A percentile compares a stretch with the other conserved stretches of the same genome.
These are phyloP conservation scores for Pugionium cornutum DNA, from an alignment of 345 rosid genomes.

Conservation along the genomic window DNA sequence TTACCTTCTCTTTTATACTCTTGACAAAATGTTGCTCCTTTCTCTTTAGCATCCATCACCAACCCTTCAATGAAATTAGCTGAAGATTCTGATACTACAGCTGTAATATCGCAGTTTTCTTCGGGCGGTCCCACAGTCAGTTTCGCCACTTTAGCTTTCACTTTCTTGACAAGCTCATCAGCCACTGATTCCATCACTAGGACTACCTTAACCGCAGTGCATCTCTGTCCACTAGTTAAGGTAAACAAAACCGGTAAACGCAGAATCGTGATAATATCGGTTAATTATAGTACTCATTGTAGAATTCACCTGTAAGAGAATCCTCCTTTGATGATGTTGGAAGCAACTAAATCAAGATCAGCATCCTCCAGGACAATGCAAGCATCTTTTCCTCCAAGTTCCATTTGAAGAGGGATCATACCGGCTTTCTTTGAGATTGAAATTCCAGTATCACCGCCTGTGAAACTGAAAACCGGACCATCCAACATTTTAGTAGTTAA, in stretches of 20 bases:
- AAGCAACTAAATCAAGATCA: conserved; percentile 91
- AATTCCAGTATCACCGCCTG: conserved; percentile 95
- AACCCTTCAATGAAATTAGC: conserved; percentile 95
- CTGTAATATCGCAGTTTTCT: conserved; percentile 88
- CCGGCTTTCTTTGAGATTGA: conserved; percentile 92
- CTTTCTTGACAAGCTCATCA: conserved; percentile 71
- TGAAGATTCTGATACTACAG: conserved; percentile 91
- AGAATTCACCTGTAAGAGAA: conserved; percentile 76
- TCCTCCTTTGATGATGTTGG: conserved; percentile 93
- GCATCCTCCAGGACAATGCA: conserved; percentile 97
- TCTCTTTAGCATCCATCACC: conserved; percentile 89
- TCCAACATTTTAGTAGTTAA: background rate
- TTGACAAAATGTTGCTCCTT: conserved; percentile 96
- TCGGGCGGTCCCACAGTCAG: conserved; percentile 84
- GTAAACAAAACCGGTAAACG: background rate
- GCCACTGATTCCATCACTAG: conserved; percentile 90
- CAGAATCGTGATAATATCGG: background rate
- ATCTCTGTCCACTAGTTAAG: conserved; percentile 80
- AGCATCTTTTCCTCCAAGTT: conserved; percentile 97
- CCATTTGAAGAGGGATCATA: conserved; percentile 99
- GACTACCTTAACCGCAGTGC: conserved; percentile 94
- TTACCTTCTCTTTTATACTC: conserved; percentile 86
- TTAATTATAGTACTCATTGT: background rate
- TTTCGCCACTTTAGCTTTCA: conserved; percentile 78
- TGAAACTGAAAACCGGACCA: conserved; percentile 57